A percentile compares a stretch with the other conserved stretches of the same genome.
phyloP scores from a whole-genome alignment of 1,139 yeast genomes.

The Yamadazyma pseudoaaseri region DNA sequence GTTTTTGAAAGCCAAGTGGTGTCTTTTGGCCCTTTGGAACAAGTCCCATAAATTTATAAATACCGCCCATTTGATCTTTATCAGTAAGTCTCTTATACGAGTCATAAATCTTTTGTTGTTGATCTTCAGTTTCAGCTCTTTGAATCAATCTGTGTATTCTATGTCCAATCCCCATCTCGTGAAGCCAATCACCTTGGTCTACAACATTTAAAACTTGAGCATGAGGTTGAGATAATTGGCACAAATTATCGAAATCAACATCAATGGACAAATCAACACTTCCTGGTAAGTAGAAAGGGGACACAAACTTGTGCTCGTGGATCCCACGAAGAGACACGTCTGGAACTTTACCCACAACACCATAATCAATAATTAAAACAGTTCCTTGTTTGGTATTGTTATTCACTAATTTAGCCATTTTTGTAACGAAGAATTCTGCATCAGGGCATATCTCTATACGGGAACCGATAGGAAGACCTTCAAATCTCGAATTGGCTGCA shows the following conservation, averaged over 20 bases:
- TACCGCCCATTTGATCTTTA: slow-evolving; percentile 70
- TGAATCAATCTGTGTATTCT: slow-evolving; percentile 56
- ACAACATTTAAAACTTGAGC: slow-evolving; percentile 53
- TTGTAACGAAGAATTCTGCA: slow-evolving; percentile 52
- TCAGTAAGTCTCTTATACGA: slow-evolving; percentile 68
- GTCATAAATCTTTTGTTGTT: slow-evolving; percentile 48
- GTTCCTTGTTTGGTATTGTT: slow-evolving; percentile 50
- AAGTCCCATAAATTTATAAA: slow-evolving; percentile 71
- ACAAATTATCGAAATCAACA: slow-evolving; percentile 71
- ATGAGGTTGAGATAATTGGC: slow-evolving; percentile 20
- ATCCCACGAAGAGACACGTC: slow-evolving; percentile 74
- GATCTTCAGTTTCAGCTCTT: slow-evolving; percentile 27
- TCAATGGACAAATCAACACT: slow-evolving; percentile 81
- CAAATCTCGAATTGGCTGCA: slow-evolving; percentile 49
- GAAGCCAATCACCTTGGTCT: slow-evolving; percentile 81
- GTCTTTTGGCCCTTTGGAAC: slow-evolving; percentile 44
- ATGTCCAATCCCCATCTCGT: slow-evolving; percentile 72
- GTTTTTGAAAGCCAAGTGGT: slow-evolving; percentile 34
- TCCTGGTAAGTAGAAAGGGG: slow-evolving; percentile 78
- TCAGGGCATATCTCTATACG: slow-evolving; percentile 78
- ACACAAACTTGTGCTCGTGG: slow-evolving; percentile 67
- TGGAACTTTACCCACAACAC: slow-evolving; percentile 61
- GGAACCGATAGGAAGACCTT: slow-evolving; percentile 53
- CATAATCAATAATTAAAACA: slow-evolving; percentile 76
- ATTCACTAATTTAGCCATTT: slow-evolving; percentile 43